Conservation (phyloP, 108 stramenopile genomes). For the Licmophora abbreviata region DNA sequence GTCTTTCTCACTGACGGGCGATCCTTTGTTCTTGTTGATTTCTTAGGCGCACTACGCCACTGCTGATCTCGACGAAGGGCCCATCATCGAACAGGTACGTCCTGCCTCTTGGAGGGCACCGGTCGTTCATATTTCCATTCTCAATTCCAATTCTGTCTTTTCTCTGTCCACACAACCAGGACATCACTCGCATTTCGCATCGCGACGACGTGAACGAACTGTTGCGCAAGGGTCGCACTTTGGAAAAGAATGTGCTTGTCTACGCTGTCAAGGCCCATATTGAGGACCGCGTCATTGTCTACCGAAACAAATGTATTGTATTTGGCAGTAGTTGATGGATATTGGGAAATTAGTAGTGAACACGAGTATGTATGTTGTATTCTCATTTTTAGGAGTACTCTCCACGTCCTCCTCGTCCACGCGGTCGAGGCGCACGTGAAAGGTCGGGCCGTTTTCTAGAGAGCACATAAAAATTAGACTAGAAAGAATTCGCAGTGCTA, state of each 20-base stretch:
- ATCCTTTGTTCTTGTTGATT: background rate
- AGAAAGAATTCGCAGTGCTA: too few species aligned
- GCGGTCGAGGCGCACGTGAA: too few species aligned
- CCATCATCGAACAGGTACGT: slow-evolving; percentile 71
- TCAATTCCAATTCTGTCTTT: background rate
- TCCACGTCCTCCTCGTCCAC: too few species aligned
- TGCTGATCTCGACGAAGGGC: slow-evolving; percentile 70
- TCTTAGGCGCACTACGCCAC: slow-evolving; percentile 60
- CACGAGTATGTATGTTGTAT: too few species aligned
- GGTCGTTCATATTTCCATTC: background rate
- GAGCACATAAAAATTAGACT: too few species aligned
- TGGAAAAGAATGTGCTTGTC: slow-evolving; percentile 66
- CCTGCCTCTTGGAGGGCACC: background rate
- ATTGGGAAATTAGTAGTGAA: too few species aligned
- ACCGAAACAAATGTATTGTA: slow-evolving; percentile 77
- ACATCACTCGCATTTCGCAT: slow-evolving; percentile 37
- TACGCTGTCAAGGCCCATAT: slow-evolving; percentile 76
- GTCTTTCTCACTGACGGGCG: background rate
- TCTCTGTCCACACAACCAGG: slow-evolving; percentile 1
- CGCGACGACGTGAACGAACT: slow-evolving; percentile 69
- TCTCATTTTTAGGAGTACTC: too few species aligned
- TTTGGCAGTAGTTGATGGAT: too few species aligned
- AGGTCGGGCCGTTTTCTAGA: too few species aligned
- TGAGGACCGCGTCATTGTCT: slow-evolving; percentile 71
- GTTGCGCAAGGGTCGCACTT: slow-evolving; percentile 64